Conservation (phyloP, 768 basidiomycete species). For the Tricholomella constricta region DNA sequence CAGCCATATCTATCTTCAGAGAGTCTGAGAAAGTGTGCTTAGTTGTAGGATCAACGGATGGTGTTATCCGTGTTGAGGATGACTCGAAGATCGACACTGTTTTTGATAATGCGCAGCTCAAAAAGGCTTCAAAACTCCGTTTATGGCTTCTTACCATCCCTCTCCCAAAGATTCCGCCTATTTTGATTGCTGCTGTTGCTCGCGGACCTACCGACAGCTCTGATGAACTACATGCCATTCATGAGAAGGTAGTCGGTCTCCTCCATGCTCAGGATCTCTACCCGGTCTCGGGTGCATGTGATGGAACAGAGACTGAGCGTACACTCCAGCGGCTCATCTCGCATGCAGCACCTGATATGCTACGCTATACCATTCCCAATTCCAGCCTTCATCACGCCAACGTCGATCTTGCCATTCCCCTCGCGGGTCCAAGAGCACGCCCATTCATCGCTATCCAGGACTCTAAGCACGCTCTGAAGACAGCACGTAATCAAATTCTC, state of each 20-base stretch:
- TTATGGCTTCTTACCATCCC: conserved; percentile 36
- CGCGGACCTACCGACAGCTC: conserved; percentile 8
- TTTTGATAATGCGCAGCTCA: not conserved
- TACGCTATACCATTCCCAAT: conserved; percentile 22
- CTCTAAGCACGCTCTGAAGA: too few species aligned
- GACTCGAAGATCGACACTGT: not conserved
- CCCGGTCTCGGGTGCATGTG: not conserved
- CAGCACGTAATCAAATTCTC: too few species aligned
- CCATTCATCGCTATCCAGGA: too few species aligned
- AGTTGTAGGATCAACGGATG: not conserved
- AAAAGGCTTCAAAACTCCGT: conserved; percentile 25
- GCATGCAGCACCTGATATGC: too few species aligned
- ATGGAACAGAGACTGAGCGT: not conserved
- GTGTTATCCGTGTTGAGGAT: not conserved
- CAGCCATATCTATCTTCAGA: not conserved
- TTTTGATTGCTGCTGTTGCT: conserved; percentile 37
- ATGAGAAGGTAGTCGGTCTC: not conserved
- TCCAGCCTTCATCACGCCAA: too few species aligned
- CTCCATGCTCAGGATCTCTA: not conserved
- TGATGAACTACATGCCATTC: conserved; percentile 22
- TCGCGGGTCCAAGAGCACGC: too few species aligned
- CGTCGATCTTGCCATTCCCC: too few species aligned
- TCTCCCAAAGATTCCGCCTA: conserved; percentile 31
- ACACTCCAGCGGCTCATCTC: not conserved
- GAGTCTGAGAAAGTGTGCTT: not conserved